Conservation (phyloP, 257 asterid species). For the Solanum dulcamara region DNA sequence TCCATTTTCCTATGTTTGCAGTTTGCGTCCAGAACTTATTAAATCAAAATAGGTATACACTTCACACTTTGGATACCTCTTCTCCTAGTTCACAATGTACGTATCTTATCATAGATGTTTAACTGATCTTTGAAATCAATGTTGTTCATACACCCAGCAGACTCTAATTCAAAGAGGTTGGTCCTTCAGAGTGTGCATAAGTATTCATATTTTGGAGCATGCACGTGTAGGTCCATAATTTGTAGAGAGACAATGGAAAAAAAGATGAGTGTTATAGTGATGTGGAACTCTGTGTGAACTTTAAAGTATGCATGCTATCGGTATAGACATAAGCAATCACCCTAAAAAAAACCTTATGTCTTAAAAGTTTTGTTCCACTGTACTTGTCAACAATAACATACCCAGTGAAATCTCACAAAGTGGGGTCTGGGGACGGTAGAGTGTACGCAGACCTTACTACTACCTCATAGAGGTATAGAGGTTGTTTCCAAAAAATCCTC, state of each 20-base stretch:
- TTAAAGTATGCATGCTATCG: background rate
- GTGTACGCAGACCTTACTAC: no score
- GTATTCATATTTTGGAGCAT: background rate
- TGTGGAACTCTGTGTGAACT: background rate
- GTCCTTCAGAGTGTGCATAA: background rate
- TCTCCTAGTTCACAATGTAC: background rate
- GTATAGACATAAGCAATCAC: background rate
- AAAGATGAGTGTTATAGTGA: background rate
- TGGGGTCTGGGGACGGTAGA: no score
- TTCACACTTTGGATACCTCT: background rate
- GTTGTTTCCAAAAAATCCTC: no score
- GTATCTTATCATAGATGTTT: background rate
- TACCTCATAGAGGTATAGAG: no score
- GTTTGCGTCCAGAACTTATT: background rate
- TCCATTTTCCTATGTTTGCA: background rate
- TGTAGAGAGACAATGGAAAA: background rate
- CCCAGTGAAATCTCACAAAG: no score
- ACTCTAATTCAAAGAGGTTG: background rate
- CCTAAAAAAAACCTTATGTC: background rate
- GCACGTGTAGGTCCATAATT: background rate
- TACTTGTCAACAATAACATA: no score
- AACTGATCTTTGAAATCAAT: background rate
- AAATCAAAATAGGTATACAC: background rate
- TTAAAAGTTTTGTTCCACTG: background rate
- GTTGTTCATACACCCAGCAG: background rate